Base-by-base conservation (phyloP, 1,284 basidiomycete species). In the Mixia osmundae region DNA sequence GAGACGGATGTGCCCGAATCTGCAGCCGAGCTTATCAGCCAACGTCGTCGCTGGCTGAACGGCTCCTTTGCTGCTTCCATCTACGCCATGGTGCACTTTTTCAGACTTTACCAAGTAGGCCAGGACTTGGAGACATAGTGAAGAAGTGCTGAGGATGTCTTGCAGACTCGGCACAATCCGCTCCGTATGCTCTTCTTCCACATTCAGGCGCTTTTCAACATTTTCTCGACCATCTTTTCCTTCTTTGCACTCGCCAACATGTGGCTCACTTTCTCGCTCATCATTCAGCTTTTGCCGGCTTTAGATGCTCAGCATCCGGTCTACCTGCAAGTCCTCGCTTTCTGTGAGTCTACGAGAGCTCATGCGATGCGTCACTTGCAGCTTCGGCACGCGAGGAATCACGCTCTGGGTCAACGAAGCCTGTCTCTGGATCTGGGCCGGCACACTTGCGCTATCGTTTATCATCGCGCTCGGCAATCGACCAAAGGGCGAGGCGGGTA, bases 51-150 rank as follows among this genome's bases (percentile, higher is more conserved):
- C 10, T 51, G 82, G 89, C 56, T 95, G 50, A 97, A 97, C 52
- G 89, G 89, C 42, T 89, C 80, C 9, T 94, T 95, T 51, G 87
- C 87, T 25, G 89, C 87, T 7, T 85, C 82, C 3, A 76, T 94
- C 40, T 95, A 94, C 57, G 72, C 82, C 9, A 57, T 91, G n/a
- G 76, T 85, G 47, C 82, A 91, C 59, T 95, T 94, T 58, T 83
- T 80, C 63, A 66, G 71, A 45, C 66, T 94, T 37, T 95, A 94
- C 59, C 68, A 66, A 51, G 80, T 77, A 28, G 67, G 70, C 14
- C 80, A 87, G 50, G 74, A 74, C 54, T 45, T 50, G 36, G 25
- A 48, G 19, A 39, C 45, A 15, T 30, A 48, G 16, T 44, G 46
- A 6, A 15, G 14, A 37, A 33, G 5, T 25, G 39, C 24, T 30